These are phyloP conservation scores for Phytophthora multivora DNA, from an alignment of 352 stramenopile species.

Conservation along the genomic window DNA sequence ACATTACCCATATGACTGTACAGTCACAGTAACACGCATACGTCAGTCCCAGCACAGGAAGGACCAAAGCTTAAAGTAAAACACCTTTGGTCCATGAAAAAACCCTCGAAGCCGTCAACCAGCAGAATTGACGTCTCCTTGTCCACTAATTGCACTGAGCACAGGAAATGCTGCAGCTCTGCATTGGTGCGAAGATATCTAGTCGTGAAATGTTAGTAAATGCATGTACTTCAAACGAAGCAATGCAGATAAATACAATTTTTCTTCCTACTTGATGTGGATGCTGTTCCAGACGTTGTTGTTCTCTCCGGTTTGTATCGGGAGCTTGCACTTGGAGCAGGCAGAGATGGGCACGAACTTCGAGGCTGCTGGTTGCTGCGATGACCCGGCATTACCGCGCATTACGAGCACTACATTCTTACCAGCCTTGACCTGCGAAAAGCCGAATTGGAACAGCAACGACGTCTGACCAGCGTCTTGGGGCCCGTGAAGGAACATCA, in stretches of 20 bases:
- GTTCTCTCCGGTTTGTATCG: conserved; percentile 52
- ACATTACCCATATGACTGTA: conserved; percentile 46
- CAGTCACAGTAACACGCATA: not conserved
- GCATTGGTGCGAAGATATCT: conserved; percentile 49
- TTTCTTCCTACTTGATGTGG: conserved; percentile 57
- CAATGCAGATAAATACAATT: not conserved
- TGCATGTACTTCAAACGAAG: too few relatives aligned
- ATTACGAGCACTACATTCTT: conserved; percentile 60
- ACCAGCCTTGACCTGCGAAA: conserved; percentile 48
- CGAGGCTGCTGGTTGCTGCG: conserved; percentile 18
- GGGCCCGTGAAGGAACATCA: conserved; percentile 57
- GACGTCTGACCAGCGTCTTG: conserved; percentile 55
- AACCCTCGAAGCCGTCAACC: conserved; percentile 60
- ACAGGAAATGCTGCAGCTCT: conserved; percentile 68
- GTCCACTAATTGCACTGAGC: conserved; percentile 57
- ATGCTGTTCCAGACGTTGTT: conserved; percentile 56
- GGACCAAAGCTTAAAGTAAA: not conserved
- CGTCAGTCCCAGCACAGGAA: conserved; percentile 1
- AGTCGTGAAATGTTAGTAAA: not conserved
- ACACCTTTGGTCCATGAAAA: conserved; percentile 52
- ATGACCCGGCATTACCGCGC: conserved; percentile 32
- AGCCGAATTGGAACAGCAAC: conserved; percentile 68
- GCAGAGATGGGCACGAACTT: conserved; percentile 47
- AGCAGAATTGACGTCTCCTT: conserved; percentile 56
- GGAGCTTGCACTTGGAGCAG: conserved; percentile 46